Percentiles rank a stretch among this genome's conserved stretches.
Conservation (phyloP, 1,139 yeast genomes). For the Saccharomyces hybrid region DNA sequence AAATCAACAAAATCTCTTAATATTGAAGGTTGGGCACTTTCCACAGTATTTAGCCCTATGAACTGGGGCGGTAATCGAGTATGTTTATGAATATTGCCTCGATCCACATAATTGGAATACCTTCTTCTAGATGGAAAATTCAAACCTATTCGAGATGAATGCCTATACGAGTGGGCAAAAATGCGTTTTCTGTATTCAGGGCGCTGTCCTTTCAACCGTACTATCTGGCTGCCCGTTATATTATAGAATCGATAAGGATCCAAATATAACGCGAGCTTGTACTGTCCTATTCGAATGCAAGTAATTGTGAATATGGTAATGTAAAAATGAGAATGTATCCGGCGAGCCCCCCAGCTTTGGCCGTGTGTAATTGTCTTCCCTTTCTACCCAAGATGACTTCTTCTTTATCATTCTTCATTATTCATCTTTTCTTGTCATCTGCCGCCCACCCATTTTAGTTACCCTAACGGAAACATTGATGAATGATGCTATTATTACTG, state of each 20-base stretch:
- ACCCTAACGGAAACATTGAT: neutral
- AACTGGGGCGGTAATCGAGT: slow-evolving; percentile 57
- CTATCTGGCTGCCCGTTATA: neutral
- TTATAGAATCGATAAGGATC: neutral
- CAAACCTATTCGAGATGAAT: neutral
- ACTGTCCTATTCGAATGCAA: neutral
- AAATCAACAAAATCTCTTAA: slow-evolving; percentile 78
- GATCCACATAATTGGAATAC: neutral
- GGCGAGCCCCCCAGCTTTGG: neutral
- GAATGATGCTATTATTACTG: neutral
- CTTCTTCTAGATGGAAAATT: neutral
- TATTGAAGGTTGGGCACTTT: slow-evolving; percentile 57
- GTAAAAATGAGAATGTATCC: neutral
- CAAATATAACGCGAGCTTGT: neutral
- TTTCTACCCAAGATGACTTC: neutral
- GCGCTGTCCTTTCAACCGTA: neutral
- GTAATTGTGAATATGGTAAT: neutral
- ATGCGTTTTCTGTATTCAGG: neutral
- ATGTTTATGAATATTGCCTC: slow-evolving; percentile 20
- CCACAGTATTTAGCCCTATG: slow-evolving; percentile 39
- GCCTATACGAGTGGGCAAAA: neutral
- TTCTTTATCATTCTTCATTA: neutral
- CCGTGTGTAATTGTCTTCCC: neutral
- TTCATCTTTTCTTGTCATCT: neutral
- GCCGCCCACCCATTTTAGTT: neutral